Base-by-base conservation (phyloP, 2,329 filamentous ascomycete genomes). In the Huntiella omanensis region DNA sequence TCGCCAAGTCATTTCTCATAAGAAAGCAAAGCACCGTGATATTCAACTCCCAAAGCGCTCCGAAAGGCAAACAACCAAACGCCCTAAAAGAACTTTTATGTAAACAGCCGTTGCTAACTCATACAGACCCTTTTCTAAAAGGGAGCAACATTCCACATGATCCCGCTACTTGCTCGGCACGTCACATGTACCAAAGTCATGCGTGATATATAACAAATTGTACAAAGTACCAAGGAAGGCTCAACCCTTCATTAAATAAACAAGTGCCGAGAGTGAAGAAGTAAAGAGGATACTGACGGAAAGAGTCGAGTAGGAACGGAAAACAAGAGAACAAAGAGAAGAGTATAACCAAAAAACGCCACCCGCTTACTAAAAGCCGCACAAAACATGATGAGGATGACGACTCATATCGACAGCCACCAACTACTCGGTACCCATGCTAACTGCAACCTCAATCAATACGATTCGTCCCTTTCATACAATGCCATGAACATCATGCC, bases 321-420 rank as follows among this genome's bases (percentile, higher is more conserved):
- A 42, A 8, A 42, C 15, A 42, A 33, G 15, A 42, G 22, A 33
- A 42, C 40, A 42, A 33, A 42, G 40, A 32, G 33, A 28, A 28
- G 22, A 28, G 22, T 10, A 10, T 28, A 28, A 28, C 22, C 22
- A 28, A 28, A 28, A 28, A 28, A 28, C 22, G 22, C 22, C 22
- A 28, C 22, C 22, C 6, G 22, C 22, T 7, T 7, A 10, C 6
- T 28, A 7, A 28, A 37, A 28, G 22, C 12, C 15, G 7, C 22
- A 33, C 34, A 40, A 16, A 45, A 16, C 7, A 11, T 22, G 15
- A 38, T n/a, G 16, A 35, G 35, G 15, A 44, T 13, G 38, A 22
- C 36, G 19, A 37, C 19, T 15, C 40, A 28, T 40, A 28, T 28
- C 22, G 22, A 7, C 22, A 28, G 6, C 22, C 22, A 28, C 22